Conservation (phyloP, 192 early-diverging fungal species). For the Coemansia sp. region DNA sequence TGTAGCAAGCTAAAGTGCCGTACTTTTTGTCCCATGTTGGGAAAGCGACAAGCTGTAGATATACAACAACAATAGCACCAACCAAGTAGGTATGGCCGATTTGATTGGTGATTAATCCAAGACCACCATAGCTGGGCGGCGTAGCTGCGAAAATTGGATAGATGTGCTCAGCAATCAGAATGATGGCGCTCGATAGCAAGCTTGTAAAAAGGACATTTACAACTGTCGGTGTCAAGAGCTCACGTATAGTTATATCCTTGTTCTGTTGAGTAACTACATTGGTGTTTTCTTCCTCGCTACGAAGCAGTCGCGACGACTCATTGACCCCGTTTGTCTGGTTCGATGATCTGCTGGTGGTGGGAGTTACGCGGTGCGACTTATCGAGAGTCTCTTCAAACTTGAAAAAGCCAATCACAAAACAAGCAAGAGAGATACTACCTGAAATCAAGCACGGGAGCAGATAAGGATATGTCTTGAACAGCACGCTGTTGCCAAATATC, state of each 20-base stretch:
- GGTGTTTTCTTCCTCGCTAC: background rate
- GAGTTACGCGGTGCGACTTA: background rate
- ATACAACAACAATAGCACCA: constrained; percentile 42
- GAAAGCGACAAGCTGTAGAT: constrained; percentile 55
- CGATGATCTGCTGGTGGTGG: background rate
- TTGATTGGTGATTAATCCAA: constrained; percentile 51
- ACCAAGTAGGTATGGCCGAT: constrained; percentile 57
- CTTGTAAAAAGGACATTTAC: constrained; percentile 27
- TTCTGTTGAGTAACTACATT: background rate
- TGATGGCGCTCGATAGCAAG: constrained; percentile 8
- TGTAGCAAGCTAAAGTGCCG: constrained; percentile 50
- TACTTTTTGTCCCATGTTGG: constrained; percentile 47
- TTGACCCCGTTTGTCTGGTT: background rate
- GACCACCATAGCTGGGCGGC: constrained; percentile 43
- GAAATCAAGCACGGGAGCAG: constrained; percentile 80
- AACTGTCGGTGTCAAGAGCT: constrained; percentile 34
- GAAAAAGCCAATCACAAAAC: constrained; percentile 64
- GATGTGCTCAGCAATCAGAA: constrained; percentile 26
- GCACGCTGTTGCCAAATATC: constrained; percentile 57
- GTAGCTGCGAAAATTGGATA: constrained; percentile 54
- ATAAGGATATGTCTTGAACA: constrained; percentile 74
- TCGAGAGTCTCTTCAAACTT: constrained; percentile 64
- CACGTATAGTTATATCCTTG: constrained; percentile 9
- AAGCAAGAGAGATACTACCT: constrained; percentile 60
- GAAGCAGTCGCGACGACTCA: background rate